phyloP scores from a whole-genome alignment of 805 yeast genomes.

The Yarrowia sp. region DNA sequence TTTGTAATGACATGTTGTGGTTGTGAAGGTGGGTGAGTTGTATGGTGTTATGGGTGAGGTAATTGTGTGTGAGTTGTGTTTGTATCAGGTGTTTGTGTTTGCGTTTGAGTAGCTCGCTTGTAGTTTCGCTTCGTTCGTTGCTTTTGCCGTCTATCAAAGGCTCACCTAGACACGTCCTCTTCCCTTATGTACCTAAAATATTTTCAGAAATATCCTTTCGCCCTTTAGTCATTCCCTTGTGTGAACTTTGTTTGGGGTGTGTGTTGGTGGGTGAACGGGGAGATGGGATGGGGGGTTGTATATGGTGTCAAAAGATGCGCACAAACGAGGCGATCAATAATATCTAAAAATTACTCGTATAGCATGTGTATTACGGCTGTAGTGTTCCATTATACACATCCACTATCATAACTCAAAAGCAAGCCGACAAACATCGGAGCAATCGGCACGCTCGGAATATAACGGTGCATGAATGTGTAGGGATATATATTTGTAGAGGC shows the following conservation, averaged over 20 bases:
- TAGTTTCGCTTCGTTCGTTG: background rate
- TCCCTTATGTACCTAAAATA: slow-evolving; percentile 21
- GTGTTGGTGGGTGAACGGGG: background rate
- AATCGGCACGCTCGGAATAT: background rate
- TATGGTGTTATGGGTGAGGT: background rate
- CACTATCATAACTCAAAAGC: background rate
- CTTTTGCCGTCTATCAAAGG: background rate
- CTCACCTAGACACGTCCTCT: too few relatives aligned
- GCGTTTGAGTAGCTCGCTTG: background rate
- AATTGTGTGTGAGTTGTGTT: too few relatives aligned
- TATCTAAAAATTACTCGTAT: too few relatives aligned
- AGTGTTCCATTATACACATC: too few relatives aligned
- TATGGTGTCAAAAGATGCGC: too few relatives aligned
- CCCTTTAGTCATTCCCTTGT: background rate
- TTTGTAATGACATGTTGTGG: background rate
- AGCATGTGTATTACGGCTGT: too few relatives aligned
- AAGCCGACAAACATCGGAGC: slow-evolving; percentile 21
- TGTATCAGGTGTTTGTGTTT: background rate
- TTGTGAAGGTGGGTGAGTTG: background rate
- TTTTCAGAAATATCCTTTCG: background rate
- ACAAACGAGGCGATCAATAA: too few relatives aligned
- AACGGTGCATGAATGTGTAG: background rate
- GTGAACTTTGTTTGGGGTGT: background rate
- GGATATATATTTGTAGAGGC: too few relatives aligned
- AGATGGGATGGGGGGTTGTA: background rate